Evolutionary conservation across 345 rosid genomes (phyloP), one percentile per base, ranked within the genome.

Genomic region (Eutrema yunnanense): DNA sequence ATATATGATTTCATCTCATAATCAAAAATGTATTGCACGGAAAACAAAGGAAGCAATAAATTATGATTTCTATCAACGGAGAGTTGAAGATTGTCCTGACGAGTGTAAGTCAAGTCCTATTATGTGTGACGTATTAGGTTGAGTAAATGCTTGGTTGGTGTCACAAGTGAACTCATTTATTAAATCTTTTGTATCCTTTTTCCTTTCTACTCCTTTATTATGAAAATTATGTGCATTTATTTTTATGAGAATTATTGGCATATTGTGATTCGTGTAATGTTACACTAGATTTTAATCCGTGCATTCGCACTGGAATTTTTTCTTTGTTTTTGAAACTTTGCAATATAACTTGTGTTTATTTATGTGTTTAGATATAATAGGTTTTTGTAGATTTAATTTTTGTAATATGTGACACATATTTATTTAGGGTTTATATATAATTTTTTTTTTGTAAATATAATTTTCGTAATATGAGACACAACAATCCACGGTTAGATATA

Each of bases 61-160:
- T 65, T 43, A 42, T 41, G 41, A 8, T 55, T 58, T 73, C 52
- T 65, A 73, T 29, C 11, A 56, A 40, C 14, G 44, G 76, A 48
- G 73, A 9, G 40, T 40, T 30, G 72, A 19, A 49, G 43, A 48
- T 16, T 57, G 36, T 65, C 40, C 27, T 26, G 29, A 37, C 41
- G n/a, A 55, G 41, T 63, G 57, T 3, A 65, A 73, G 44, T 66
- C 67, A 49, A 30, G 66, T 58, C 72, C 44, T 66, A 56, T 63
- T 55, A 38, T 37, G 65, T 11, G 48, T 73, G 78, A 65, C 65
- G 59, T 65, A 46, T 30, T 65, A 58, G 78, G 67, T 66, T 74
- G 67, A 74, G 72, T 74, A 57, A 74, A 74, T 58, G 65, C 41
- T 48, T 66, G 78, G 67, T 66, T 66, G 73, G 72, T 66, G 54